Base-by-base conservation (phyloP, 139 green algal genomes). In the Dunaliella primolecta region DNA sequence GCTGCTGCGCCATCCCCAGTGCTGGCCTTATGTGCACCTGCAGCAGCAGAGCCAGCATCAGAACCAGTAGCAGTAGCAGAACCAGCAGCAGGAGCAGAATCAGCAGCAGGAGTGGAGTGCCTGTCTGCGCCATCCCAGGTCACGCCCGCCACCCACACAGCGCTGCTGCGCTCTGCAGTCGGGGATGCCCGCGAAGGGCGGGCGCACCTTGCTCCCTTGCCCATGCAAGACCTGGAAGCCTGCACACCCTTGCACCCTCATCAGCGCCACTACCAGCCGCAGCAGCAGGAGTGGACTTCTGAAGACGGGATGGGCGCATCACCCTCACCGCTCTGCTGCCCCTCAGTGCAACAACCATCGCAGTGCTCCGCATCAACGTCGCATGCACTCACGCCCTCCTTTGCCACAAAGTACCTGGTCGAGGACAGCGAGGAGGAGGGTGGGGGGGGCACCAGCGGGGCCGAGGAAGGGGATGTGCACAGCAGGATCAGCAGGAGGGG, bases 341-440 rank as follows among this genome's bases (percentile, higher is more conserved):
- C n/a, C n/a, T n/a, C n/a, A n/a, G n/a, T n/a, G n/a, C 7, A 25
- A 15, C 46, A 64, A 15, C 46, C 75, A 21, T 36, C 75, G 2
- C 2, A 1, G 2, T n/a, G n/a, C n/a, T 80, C 75, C 1, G n/a
- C 2, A 29, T 1, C 29, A 29, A 37, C 29, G 2, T 32, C 75
- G 2, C 32, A 80, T 36, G 75, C 33, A 2, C 33, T 80, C 29
- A 80, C 75, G 29, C 75, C 75, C 75, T 38, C 32, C 2, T 80
- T 80, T 80, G 75, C 75, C 33, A 33, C 75, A 11, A 80, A 80
- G 75, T 80, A 80, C 75, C 75, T 80, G 75, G 75, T 38, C 2
- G 75, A 27, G 30, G 75, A 80, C 32, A 33, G 75, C 2, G 75
- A 80, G 75, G 75, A 80, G 21, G 71, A 77, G n/a, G 75, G 36